Percentiles rank a stretch among this genome's conserved stretches.
Evolutionary conservation across 2,329 filamentous ascomycete genomes (phyloP).

Genomic region (Claviceps digitariae): DNA sequence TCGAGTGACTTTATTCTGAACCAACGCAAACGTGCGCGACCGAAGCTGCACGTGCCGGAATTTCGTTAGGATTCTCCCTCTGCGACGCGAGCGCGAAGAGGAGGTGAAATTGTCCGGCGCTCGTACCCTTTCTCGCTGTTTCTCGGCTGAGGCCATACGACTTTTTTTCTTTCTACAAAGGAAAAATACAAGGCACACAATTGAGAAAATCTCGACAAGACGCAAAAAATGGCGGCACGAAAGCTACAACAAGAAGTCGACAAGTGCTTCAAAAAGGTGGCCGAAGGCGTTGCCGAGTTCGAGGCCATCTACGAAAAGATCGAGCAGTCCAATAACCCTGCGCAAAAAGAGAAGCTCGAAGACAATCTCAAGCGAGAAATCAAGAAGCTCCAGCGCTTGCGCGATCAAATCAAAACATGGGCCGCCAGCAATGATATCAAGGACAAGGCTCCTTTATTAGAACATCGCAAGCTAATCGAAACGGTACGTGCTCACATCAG

Average conservation of each 20-base stretch:
- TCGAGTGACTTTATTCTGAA: not conserved
- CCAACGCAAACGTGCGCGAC: not conserved
- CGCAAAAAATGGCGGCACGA: constrained; percentile 67
- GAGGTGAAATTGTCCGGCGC: not conserved
- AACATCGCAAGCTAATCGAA: constrained; percentile 93
- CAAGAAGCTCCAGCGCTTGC: constrained; percentile 95
- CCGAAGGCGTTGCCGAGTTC: constrained; percentile 83
- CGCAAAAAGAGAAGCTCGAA: constrained; percentile 96
- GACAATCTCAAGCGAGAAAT: constrained; percentile 98
- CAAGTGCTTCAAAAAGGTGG: constrained; percentile 98
- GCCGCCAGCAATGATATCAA: constrained; percentile 97
- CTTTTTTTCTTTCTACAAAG: not conserved
- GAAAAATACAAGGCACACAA: not conserved
- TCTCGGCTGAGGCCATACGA: not conserved
- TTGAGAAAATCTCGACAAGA: not conserved
- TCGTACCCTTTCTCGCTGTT: not conserved
- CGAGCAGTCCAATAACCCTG: constrained; percentile 76
- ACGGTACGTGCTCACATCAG: constrained; percentile 49
- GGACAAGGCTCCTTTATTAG: constrained; percentile 90
- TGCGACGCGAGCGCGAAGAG: not conserved
- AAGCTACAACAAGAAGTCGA: constrained; percentile 98
- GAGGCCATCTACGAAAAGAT: constrained; percentile 98
- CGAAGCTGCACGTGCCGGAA: not conserved
- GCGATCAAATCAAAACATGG: constrained; percentile 99
- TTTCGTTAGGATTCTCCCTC: not conserved